These are phyloP conservation scores for Kodamaea derodonti DNA, from an alignment of 1,139 yeast species.

Conservation along the genomic window DNA sequence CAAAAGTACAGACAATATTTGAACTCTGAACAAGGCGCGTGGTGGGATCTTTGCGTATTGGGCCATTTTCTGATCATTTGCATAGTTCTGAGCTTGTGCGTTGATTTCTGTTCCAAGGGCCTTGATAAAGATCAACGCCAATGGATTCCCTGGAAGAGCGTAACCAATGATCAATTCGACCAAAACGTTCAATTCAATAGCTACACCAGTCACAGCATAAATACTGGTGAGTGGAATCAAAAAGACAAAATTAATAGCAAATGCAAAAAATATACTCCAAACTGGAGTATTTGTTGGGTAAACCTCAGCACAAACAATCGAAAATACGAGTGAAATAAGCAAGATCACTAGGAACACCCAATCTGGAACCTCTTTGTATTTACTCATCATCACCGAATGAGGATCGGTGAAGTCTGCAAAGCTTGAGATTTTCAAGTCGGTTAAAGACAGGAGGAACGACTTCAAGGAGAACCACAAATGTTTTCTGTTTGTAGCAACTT, in stretches of 20 bases:
- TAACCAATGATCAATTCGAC: conserved; percentile 20
- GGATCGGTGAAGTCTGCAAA: conserved; percentile 16
- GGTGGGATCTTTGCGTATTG: conserved; percentile 36
- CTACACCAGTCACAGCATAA: conserved; percentile 15
- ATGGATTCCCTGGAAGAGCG: conserved; percentile 20
- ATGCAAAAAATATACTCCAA: conserved; percentile 20
- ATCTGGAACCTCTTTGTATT: conserved; percentile 18
- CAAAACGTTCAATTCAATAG: conserved; percentile 18
- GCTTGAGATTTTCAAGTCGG: conserved; percentile 8
- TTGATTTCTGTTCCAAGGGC: conserved; percentile 25
- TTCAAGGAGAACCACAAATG: conserved; percentile 9
- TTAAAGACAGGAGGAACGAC: conserved; percentile 5
- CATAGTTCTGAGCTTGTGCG: conserved; percentile 34
- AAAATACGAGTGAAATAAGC: conserved; percentile 12
- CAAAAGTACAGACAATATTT: conserved; percentile 26
- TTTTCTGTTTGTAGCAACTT: conserved; percentile 7
- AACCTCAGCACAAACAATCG: conserved; percentile 15
- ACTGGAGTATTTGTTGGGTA: conserved; percentile 20
- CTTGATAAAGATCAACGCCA: conserved; percentile 18
- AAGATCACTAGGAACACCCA: conserved; percentile 13
- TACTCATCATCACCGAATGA: conserved; percentile 12
- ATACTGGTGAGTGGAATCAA: conserved; percentile 18
- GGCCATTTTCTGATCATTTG: conserved; percentile 33
- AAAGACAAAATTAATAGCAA: conserved; percentile 19
- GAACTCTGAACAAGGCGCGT: conserved; percentile 31